A percentile compares a stretch with the other conserved stretches of the same genome.
phyloP scores from a whole-genome alignment of 164 flowering plant genomes.

The Litsea cubeba region DNA sequence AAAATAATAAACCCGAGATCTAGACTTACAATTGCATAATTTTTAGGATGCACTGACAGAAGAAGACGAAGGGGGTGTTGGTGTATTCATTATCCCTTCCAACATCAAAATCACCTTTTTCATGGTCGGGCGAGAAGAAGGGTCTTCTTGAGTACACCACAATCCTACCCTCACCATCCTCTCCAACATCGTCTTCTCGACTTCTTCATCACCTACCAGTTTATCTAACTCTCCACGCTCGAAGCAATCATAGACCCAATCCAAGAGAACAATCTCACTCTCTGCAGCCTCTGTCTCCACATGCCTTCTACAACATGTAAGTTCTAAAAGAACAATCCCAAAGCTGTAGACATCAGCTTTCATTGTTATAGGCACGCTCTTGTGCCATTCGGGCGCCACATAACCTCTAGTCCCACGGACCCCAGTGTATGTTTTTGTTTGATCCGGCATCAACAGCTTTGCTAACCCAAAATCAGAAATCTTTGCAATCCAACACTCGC shows the following conservation, averaged over 20 bases:
- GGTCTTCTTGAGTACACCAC: constrained; percentile 38
- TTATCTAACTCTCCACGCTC: constrained; percentile 12
- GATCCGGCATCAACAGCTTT: constrained; percentile 19
- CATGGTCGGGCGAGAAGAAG: constrained; percentile 33
- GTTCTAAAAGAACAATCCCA: constrained; percentile 31
- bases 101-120: constrained; percentile 34
- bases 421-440: constrained; percentile 18
- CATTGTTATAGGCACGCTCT: constrained; percentile 20
- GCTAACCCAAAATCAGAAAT: constrained; percentile 26
- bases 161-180: constrained; percentile 27
- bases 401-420: constrained; percentile 38
- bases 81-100: constrained; percentile 27
- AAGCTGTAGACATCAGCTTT: constrained; percentile 37
- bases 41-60: background rate
- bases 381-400: constrained; percentile 40
- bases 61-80: constrained; percentile 29
- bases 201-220: constrained; percentile 14
- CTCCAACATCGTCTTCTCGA: constrained; percentile 16
- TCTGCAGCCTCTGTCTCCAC: constrained; percentile 8
- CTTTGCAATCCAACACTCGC: constrained; percentile 8
- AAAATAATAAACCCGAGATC: too few relatives aligned
- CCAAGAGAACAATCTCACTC: constrained; percentile 21
- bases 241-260: constrained; percentile 30
- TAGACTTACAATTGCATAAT: too few relatives aligned
- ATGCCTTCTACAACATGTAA: constrained; percentile 18